phyloP scores from a whole-genome alignment of 225 moss, liverwort and hornwort genomes.

The Bryoerythrophyllum caledonicum region DNA sequence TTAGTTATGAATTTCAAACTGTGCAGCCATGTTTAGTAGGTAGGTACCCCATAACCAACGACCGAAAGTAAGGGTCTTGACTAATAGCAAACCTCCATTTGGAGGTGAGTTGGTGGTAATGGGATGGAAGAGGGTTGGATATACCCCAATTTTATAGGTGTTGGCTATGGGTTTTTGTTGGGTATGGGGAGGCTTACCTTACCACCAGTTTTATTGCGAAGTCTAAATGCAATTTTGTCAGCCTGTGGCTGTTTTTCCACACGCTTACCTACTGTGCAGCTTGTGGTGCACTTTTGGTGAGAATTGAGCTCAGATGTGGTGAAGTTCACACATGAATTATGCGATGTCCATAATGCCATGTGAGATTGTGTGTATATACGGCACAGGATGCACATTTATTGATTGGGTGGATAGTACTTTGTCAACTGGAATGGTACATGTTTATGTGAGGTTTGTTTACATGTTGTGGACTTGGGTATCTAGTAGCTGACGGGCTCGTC shows the following conservation, averaged over 20 bases:
- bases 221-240: neutral
- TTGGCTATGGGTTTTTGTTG: too few relatives aligned
- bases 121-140: too few relatives aligned
- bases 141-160: too few relatives aligned
- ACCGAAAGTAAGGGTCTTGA: too few relatives aligned
- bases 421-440: neutral
- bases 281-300: slow-evolving; percentile 12
- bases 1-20: too few relatives aligned
- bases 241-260: neutral
- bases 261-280: too few relatives aligned
- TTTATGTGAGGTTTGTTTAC: neutral
- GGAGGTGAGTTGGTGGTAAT: too few relatives aligned
- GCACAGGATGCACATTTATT: neutral
- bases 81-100: too few relatives aligned
- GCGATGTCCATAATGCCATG: neutral
- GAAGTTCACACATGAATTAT: neutral
- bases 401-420: neutral
- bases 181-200: too few relatives aligned
- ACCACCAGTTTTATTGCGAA: too few relatives aligned
- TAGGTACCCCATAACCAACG: too few relatives aligned
- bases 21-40: too few relatives aligned
- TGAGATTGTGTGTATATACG: neutral
- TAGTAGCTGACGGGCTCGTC: neutral
- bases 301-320: neutral
- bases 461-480: neutral